These are phyloP conservation scores for Gossypium anomalum DNA, from an alignment of 345 rosid genomes.

Conservation along the genomic window DNA sequence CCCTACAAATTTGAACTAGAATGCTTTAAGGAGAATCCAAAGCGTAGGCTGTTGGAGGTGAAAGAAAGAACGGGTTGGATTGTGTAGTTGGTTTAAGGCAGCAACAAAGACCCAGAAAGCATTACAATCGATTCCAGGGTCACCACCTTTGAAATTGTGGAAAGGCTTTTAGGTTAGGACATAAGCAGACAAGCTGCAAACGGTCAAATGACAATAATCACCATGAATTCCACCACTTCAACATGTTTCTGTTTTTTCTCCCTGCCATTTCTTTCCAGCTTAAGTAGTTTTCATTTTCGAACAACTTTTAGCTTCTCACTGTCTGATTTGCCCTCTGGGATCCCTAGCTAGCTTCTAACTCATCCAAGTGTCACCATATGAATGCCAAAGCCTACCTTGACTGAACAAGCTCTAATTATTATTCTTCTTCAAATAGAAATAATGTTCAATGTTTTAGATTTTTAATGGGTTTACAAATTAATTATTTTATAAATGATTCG, in stretches of 20 bases:
- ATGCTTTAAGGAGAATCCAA: slow-evolving; percentile 33
- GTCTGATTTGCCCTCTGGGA: slow-evolving; percentile 7
- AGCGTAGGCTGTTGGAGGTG: slow-evolving; percentile 20
- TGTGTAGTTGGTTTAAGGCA: slow-evolving; percentile 15
- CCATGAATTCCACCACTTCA: slow-evolving; percentile 12
- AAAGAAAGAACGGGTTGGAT: neutral
- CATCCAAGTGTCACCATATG: slow-evolving; percentile 14
- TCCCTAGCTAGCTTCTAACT: neutral
- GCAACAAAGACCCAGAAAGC: slow-evolving; percentile 5
- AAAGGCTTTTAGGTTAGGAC: slow-evolving; percentile 3
- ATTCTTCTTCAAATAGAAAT: neutral
- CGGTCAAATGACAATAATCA: slow-evolving; percentile 16
- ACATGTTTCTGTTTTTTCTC: slow-evolving; percentile 3
- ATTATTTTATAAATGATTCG: too few species aligned
- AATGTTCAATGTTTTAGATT: neutral
- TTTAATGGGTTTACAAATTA: too few species aligned
- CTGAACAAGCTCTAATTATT: neutral
- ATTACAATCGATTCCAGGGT: neutral
- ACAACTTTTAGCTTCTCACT: slow-evolving; percentile 11
- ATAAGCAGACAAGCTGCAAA: slow-evolving; percentile 20
- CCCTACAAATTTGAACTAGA: slow-evolving; percentile 19
- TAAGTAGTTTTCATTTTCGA: slow-evolving; percentile 11
- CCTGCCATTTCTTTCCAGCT: neutral
- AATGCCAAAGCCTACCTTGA: neutral
- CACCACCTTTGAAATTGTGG: neutral